These are phyloP conservation scores for Fulvia fulva DNA, from an alignment of 2,329 filamentous ascomycete species.

Conservation along the genomic window DNA sequence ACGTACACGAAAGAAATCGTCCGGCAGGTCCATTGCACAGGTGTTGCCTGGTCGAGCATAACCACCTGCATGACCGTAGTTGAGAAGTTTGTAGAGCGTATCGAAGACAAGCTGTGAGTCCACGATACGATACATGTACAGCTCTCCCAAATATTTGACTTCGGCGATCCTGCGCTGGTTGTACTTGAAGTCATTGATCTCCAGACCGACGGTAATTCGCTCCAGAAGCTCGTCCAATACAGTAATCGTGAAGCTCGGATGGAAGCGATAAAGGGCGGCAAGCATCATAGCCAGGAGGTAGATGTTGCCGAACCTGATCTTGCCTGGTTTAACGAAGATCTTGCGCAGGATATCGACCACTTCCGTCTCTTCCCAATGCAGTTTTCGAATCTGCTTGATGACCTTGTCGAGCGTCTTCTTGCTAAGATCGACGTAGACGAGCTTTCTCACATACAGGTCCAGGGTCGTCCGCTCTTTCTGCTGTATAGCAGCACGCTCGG, in stretches of 20 bases:
- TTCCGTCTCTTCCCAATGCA: slow-evolving; percentile 95
- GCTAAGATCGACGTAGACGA: slow-evolving; percentile 89
- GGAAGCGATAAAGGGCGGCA: slow-evolving; percentile 84
- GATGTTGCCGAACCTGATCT: slow-evolving; percentile 96
- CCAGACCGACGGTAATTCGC: slow-evolving; percentile 79
- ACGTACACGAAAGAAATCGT: slow-evolving; percentile 94
- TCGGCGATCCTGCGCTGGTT: slow-evolving; percentile 93
- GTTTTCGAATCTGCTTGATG: slow-evolving; percentile 85
- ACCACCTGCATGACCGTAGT: slow-evolving; percentile 80
- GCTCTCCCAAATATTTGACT: slow-evolving; percentile 91
- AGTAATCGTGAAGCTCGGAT: slow-evolving; percentile 84
- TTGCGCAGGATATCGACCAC: slow-evolving; percentile 77
- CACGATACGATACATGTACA: slow-evolving; percentile 96
- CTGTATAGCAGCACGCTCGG: slow-evolving; percentile 86
- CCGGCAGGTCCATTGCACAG: slow-evolving; percentile 77
- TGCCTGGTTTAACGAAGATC: slow-evolving; percentile 91
- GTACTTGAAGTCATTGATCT: slow-evolving; percentile 95
- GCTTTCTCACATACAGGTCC: slow-evolving; percentile 86
- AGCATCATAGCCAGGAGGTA: slow-evolving; percentile 87
- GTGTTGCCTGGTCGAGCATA: slow-evolving; percentile 73
- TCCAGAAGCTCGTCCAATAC: slow-evolving; percentile 91
- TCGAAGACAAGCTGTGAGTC: slow-evolving; percentile 96
- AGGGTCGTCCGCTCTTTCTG: slow-evolving; percentile 94
- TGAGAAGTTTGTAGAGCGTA: slow-evolving; percentile 88
- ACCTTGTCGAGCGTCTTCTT: slow-evolving; percentile 93